Conservation (phyloP, 2,329 filamentous ascomycete genomes). For the Knufia petricola region DNA sequence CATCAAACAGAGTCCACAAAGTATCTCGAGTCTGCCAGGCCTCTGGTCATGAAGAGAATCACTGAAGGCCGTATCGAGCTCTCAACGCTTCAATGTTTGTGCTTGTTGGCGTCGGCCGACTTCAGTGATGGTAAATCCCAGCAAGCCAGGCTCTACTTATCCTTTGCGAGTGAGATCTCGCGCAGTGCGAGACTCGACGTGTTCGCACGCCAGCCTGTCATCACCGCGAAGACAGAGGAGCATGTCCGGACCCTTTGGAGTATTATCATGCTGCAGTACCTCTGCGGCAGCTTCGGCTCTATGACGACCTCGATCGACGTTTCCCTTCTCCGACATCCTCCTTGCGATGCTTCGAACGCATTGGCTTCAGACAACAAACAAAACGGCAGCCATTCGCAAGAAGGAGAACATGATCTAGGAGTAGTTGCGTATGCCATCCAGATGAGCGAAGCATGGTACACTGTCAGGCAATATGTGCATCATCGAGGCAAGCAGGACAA, state of each 20-base stretch:
- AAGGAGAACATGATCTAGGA: slow-evolving; percentile 23
- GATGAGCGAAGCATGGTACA: slow-evolving; percentile 41
- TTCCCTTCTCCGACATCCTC: slow-evolving; percentile 9
- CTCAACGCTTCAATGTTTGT: slow-evolving; percentile 35
- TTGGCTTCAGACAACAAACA: neutral
- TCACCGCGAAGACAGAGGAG: neutral
- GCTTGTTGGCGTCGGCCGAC: slow-evolving; percentile 33
- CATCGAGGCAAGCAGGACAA: slow-evolving; percentile 35
- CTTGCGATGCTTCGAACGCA: slow-evolving; percentile 10
- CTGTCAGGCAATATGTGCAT: slow-evolving; percentile 40
- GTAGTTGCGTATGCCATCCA: slow-evolving; percentile 40
- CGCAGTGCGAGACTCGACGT: slow-evolving; percentile 33
- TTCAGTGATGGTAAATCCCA: slow-evolving; percentile 39
- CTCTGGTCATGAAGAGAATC: slow-evolving; percentile 31
- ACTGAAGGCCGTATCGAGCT: slow-evolving; percentile 33
- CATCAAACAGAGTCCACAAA: slow-evolving; percentile 15
- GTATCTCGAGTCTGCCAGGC: slow-evolving; percentile 22
- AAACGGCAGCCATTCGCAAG: slow-evolving; percentile 1
- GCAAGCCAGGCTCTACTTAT: slow-evolving; percentile 36
- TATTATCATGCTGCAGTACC: slow-evolving; percentile 35
- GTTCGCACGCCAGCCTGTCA: neutral
- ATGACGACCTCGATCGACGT: slow-evolving; percentile 13
- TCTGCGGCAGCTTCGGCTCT: slow-evolving; percentile 29
- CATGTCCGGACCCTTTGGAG: slow-evolving; percentile 32
- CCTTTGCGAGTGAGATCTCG: slow-evolving; percentile 38